A percentile compares a stretch with the other conserved stretches of the same genome.
These are phyloP conservation scores for Exophiala lecanii-corni DNA, from an alignment of 2,329 filamentous ascomycete species.

Conservation along the genomic window DNA sequence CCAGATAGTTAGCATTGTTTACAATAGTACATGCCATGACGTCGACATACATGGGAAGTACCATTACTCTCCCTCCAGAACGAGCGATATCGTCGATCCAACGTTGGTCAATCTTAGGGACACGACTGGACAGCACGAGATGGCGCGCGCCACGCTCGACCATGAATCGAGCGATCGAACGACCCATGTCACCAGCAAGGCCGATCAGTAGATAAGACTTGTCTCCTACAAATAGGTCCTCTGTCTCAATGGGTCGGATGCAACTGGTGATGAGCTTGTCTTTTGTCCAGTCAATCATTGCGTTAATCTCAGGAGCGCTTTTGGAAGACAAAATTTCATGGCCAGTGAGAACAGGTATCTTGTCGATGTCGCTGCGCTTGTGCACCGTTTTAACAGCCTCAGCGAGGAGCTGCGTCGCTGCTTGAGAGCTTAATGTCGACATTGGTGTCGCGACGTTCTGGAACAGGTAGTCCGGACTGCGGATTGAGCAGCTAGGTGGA, in stretches of 20 bases:
- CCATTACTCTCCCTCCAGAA: slow-evolving; percentile 3
- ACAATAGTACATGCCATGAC: too few species aligned
- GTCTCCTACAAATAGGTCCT: slow-evolving; percentile 1
- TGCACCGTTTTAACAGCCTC: too few species aligned
- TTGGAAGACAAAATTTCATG: slow-evolving; percentile 24
- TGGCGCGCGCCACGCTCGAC: slow-evolving; percentile 27
- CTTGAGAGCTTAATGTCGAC: too few species aligned
- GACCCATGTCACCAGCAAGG: slow-evolving; percentile 31
- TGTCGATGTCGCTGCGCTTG: too few species aligned
- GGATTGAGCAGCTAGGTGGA: slow-evolving; percentile 9
- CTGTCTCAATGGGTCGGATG: slow-evolving; percentile 1
- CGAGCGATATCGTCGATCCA: slow-evolving; percentile 5
- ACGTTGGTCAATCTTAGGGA: slow-evolving; percentile 3
- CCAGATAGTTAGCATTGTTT: too few species aligned
- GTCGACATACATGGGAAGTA: neutral
- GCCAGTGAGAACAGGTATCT: slow-evolving; percentile 1
- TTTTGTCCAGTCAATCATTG: too few species aligned
- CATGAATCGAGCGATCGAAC: slow-evolving; percentile 27
- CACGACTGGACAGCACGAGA: slow-evolving; percentile 24
- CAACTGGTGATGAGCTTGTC: slow-evolving; percentile 6
- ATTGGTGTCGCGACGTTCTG: too few species aligned
- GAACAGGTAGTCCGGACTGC: too few species aligned
- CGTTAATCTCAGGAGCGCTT: too few species aligned
- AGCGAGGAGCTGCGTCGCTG: too few species aligned
- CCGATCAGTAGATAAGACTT: slow-evolving; percentile 37